A percentile compares a stretch with the other conserved stretches of the same genome.
Conservation (phyloP, 2,329 filamentous ascomycete genomes). For the Venturia nashicola region DNA sequence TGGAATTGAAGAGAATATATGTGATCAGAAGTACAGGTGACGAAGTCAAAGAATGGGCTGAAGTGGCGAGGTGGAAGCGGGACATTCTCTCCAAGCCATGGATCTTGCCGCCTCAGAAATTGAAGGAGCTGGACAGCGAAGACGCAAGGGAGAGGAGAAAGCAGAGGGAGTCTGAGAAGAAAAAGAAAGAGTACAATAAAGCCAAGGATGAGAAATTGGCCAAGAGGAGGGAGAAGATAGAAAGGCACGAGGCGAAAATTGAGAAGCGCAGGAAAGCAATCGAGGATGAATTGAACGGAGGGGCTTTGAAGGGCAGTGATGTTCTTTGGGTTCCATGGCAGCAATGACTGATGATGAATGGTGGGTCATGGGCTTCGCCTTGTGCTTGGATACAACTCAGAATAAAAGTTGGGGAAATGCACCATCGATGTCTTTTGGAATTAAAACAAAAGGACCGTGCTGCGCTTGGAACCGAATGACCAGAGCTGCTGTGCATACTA, state of each 20-base stretch:
- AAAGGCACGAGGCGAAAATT: slow-evolving; percentile 23
- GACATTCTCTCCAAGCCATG: slow-evolving; percentile 41
- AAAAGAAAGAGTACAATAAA: slow-evolving; percentile 22
- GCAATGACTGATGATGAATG: background rate
- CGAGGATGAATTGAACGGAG: slow-evolving; percentile 28
- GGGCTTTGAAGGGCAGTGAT: slow-evolving; percentile 20
- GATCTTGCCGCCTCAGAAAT: slow-evolving; percentile 33
- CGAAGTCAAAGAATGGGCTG: slow-evolving; percentile 41
- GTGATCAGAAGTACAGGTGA: slow-evolving; percentile 39
- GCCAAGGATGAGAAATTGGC: slow-evolving; percentile 22
- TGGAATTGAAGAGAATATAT: slow-evolving; percentile 41
- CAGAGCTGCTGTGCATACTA: no score
- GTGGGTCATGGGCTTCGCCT: background rate
- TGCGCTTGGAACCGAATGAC: background rate
- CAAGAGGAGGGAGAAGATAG: slow-evolving; percentile 19
- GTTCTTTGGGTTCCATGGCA: slow-evolving; percentile 1
- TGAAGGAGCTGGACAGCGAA: slow-evolving; percentile 27
- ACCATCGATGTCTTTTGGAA: background rate
- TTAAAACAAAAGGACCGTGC: background rate
- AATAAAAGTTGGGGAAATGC: background rate
- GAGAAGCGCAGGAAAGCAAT: slow-evolving; percentile 33
- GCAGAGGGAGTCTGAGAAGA: slow-evolving; percentile 20
- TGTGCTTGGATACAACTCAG: background rate
- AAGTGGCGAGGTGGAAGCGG: slow-evolving; percentile 27
- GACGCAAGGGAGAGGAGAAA: slow-evolving; percentile 28